Base-by-base conservation (phyloP, 1,284 basidiomycete species). In the Ganoderma resinaceum region DNA sequence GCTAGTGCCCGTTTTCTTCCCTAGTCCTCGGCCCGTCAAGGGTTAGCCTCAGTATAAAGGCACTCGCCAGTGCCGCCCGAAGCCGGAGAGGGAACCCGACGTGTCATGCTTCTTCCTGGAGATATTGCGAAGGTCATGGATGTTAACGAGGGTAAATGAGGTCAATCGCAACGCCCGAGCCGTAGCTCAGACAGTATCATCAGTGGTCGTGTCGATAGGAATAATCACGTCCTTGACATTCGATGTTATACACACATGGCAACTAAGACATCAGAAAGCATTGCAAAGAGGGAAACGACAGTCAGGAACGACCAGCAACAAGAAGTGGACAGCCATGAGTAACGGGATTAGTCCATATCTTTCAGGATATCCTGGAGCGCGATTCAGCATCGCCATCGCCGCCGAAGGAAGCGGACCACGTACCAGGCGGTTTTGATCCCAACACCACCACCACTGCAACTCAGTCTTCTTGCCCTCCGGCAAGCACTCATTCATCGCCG, bases 371-470 rank as follows among this genome's bases (percentile, higher is more conserved):
- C 31, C 26, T 53, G 9, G 3, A 53, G 7, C 52, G 0, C 3
- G 29, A 6, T 16, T 31, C 11, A 53, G 29, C 4, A 16, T 31
- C 20, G 26, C 52, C 3, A 16, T 14, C 3, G 31, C 31, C 26
- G 4, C 16, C 16, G 23, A 49, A 49, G 9, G 16, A n/a, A 3
- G 20, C 16, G 4, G 18, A 18, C 29, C 29, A 60, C 63, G 38
- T 49, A 65, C 63, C 43, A 60, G 35, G 23, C n/a, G 23, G 35
- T 60, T 65, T 3, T 40, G 35, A 33, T 55, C 29, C 63, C 63
- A 60, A 16, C 16, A 46, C 63, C 57, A 66, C 65, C 59, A 66
- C 65, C 59, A 66, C 3, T 40, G 23, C 38, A 66, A 37, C 29
- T 66, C 20, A 5, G 59, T n/a, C 37, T 40, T 49, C 59, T 65